Evolutionary conservation across 2,329 filamentous ascomycete genomes (phyloP), one percentile per base, ranked within the genome.

Genomic region (Alternaria novae-zelandiae): DNA sequence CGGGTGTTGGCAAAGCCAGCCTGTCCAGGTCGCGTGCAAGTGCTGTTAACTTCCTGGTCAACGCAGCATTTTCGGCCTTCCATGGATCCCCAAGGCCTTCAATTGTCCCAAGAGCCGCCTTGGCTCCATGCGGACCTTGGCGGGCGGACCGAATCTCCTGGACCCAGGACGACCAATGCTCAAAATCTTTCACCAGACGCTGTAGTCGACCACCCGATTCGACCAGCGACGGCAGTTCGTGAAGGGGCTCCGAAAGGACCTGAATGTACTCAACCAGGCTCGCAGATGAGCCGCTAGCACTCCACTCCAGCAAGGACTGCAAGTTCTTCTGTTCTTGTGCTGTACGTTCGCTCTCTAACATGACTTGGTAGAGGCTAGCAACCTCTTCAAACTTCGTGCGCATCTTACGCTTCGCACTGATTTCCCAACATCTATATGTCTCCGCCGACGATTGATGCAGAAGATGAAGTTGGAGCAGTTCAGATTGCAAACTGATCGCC

Each of bases 391-490:
- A 81, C 26, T 75, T 77, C 4, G 59, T 55, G 32, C 70, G 72
- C 10, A 82, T 66, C 21, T 25, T 65, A 17, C 64, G 62, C 55
- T 77, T 74, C 17, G 78, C 79, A 54, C 74, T 80, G 11, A 64
- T 44, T 46, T 79, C 73, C 79, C 79, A 82, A 23, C 69, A 61
- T 23, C 53, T 72, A 41, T 54, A 67, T 13, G 72, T 68, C 9
- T 69, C 54, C 41, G 65, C 64, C 11, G 74, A 73, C 7, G 68
- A 55, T 51, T 71, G 65, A 55, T 80, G 79, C 15, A 82, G 57
- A 10, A 81, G 58, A 59, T 80, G 74, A 4, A 82, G 69, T 57
- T 82, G 80, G 6, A 82, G 70, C 13, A 82, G 67, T 61, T 80
- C 75, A 11, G 78, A 70, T 68, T 82, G 80, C 5, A 81, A 67